These are phyloP conservation scores for Dactylonectria estremocensis DNA, from an alignment of 2,329 filamentous ascomycete species.

Conservation along the genomic window DNA sequence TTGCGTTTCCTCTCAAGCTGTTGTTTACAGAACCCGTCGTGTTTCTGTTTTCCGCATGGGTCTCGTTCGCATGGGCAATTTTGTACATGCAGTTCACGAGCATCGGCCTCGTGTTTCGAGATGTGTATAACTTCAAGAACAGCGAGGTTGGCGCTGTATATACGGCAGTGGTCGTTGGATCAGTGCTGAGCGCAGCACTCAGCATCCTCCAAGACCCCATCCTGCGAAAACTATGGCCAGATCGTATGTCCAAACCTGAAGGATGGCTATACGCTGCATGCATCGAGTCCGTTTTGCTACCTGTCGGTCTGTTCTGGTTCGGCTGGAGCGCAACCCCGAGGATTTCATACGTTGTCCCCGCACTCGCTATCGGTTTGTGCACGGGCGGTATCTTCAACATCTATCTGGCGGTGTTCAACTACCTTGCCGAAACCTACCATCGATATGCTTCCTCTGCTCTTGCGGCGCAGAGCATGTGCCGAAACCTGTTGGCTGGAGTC, in stretches of 20 bases:
- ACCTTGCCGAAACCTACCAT: constrained; percentile 78
- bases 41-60: constrained; percentile 79
- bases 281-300: constrained; percentile 73
- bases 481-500: constrained; percentile 75
- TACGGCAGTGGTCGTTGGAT: constrained; percentile 57
- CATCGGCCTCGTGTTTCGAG: constrained; percentile 77
- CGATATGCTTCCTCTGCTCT: constrained; percentile 76
- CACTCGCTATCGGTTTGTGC: constrained; percentile 72
- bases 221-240: constrained; percentile 64
- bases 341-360: constrained; percentile 75
- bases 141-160: constrained; percentile 76
- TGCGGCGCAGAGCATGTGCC: constrained; percentile 76
- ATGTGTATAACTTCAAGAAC: constrained; percentile 72
- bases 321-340: constrained; percentile 70
- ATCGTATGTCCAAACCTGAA: constrained; percentile 63
- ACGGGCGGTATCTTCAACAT: constrained; percentile 79
- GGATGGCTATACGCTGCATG: constrained; percentile 76
- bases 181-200: constrained; percentile 66
- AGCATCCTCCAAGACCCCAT: constrained; percentile 71
- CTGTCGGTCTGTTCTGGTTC: constrained; percentile 79
- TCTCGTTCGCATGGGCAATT: constrained; percentile 79
- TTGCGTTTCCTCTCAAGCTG: constrained; percentile 57
- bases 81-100: constrained; percentile 73
- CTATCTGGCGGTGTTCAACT: constrained; percentile 79
- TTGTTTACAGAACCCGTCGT: constrained; percentile 73